Conservation (phyloP, 2,329 filamentous ascomycete species). For the Calonectria honghensis region DNA sequence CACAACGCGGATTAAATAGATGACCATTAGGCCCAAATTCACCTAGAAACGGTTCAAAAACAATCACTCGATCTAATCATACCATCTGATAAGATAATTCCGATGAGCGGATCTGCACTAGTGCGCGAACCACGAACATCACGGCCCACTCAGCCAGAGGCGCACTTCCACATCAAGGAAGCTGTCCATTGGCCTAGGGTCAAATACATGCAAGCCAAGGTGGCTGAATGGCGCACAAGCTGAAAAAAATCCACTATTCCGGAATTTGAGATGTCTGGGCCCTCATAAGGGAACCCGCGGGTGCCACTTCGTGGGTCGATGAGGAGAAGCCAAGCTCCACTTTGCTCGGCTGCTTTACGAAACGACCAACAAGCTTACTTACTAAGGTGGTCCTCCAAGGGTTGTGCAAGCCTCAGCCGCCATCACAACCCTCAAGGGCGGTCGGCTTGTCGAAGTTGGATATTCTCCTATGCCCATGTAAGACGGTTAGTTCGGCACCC, state of each 20-base stretch:
- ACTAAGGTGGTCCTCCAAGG: background rate
- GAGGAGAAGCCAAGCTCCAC: conserved; percentile 7
- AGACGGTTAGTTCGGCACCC: conserved; percentile 1
- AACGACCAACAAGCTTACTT: conserved; percentile 19
- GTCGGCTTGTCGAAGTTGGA: background rate
- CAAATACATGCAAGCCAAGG: background rate
- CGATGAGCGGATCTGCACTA: conserved; percentile 16
- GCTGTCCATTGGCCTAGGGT: background rate
- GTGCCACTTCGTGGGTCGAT: conserved; percentile 3
- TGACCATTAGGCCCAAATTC: too few species aligned
- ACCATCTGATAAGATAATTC: conserved; percentile 22
- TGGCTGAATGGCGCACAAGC: background rate
- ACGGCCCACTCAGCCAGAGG: background rate
- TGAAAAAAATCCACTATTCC: conserved; percentile 4
- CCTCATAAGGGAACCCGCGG: background rate
- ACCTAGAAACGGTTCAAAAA: background rate
- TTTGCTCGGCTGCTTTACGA: conserved; percentile 2
- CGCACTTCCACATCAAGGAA: background rate
- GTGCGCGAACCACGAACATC: conserved; percentile 20
- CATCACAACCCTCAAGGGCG: background rate
- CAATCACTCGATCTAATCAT: conserved; percentile 11
- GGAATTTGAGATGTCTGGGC: conserved; percentile 2
- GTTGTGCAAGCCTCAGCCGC: conserved; percentile 1
- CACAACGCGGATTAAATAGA: background rate
- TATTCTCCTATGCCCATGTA: background rate